Conservation (phyloP, 2,329 filamentous ascomycete species). For the Trichoderma sp. region DNA sequence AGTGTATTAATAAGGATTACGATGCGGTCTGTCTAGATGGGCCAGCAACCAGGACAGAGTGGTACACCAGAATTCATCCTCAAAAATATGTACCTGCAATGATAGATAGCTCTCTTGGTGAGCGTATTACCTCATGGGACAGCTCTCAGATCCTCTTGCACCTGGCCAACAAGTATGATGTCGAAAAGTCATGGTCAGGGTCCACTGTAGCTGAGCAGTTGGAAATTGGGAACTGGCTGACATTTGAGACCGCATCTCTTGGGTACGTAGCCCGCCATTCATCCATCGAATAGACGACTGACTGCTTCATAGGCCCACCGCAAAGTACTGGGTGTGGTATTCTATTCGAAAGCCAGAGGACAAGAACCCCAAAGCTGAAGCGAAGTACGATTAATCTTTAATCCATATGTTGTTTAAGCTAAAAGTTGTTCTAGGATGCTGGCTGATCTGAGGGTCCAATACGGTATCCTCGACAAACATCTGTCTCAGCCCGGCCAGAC, state of each 20-base stretch:
- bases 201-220: neutral
- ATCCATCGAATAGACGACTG: neutral
- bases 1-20: neutral
- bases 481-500: constrained; percentile 18
- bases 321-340: constrained; percentile 20
- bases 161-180: constrained; percentile 11
- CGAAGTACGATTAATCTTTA: neutral
- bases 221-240: constrained; percentile 18
- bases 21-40: constrained; percentile 12
- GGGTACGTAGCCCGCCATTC: neutral
- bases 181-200: neutral
- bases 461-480: constrained; percentile 8
- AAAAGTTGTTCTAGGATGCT: neutral
- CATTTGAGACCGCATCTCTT: constrained; percentile 19
- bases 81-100: constrained; percentile 19
- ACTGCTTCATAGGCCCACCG: neutral
- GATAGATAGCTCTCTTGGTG: constrained; percentile 13
- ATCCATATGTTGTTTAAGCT: neutral
- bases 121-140: constrained; percentile 13
- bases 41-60: constrained; percentile 7
- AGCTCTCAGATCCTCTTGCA: constrained; percentile 18
- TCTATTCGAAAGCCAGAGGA: constrained; percentile 13
- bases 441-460: constrained; percentile 6
- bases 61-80: constrained; percentile 17
- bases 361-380: constrained; percentile 10